phyloP scores from a whole-genome alignment of 2,329 filamentous ascomycete genomes.

The Paradendryphiella salina region DNA sequence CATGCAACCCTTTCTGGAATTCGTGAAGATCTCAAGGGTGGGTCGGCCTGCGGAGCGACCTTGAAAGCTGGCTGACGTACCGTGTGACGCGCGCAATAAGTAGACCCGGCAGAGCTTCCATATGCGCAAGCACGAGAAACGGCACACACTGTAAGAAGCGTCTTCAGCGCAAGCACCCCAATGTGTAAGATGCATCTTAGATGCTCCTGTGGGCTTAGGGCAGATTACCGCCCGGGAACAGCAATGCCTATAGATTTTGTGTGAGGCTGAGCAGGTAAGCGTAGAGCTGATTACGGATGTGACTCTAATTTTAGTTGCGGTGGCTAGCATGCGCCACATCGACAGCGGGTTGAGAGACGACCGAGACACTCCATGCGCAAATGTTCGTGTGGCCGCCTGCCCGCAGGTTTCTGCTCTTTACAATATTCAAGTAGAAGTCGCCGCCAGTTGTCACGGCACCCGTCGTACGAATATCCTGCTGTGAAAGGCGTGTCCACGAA shows the following conservation, averaged over 20 bases:
- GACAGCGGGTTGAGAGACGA: conserved; percentile 4
- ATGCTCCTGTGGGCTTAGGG: not conserved
- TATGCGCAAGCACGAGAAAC: not conserved
- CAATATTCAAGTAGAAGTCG: conserved; percentile 5
- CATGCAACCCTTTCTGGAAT: conserved; percentile 8
- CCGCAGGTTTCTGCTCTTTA: conserved; percentile 6
- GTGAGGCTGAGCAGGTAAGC: conserved; percentile 36
- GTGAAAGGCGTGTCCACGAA: conserved; percentile 29
- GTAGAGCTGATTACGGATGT: conserved; percentile 21
- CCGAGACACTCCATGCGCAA: conserved; percentile 2
- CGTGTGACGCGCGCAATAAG: conserved; percentile 4
- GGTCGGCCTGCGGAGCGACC: conserved; percentile 2
- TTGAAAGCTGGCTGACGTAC: conserved; percentile 17
- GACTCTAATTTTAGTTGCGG: conserved; percentile 28
- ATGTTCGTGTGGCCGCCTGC: conserved; percentile 16
- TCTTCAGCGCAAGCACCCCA: not conserved
- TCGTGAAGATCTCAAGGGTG: conserved; percentile 8
- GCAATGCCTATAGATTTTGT: conserved; percentile 9
- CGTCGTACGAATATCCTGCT: conserved; percentile 19
- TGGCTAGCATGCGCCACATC: conserved; percentile 24
- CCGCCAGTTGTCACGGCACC: conserved; percentile 5
- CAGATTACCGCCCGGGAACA: not conserved
- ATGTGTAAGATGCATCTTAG: not conserved
- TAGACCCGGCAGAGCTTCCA: not conserved
- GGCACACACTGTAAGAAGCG: too few species aligned